These are phyloP conservation scores for Lipomyces sp. DNA, from an alignment of 805 yeast species.

Conservation along the genomic window DNA sequence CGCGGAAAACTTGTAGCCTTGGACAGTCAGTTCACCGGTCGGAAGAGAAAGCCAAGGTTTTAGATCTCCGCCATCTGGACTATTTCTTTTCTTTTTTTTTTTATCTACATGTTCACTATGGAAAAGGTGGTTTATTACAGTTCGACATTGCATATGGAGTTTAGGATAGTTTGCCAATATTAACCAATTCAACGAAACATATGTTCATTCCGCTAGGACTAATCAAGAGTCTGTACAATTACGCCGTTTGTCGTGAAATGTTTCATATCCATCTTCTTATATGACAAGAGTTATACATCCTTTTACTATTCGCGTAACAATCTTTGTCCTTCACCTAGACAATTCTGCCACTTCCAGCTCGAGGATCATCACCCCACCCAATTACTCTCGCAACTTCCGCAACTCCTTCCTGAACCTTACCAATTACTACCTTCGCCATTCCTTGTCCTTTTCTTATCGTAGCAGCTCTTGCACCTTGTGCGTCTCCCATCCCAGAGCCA, in stretches of 20 bases:
- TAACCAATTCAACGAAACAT: not conserved
- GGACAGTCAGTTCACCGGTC: conserved; percentile 90
- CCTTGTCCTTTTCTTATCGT: conserved; percentile 29
- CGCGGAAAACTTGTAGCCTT: conserved; percentile 86
- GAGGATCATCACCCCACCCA: conserved; percentile 34
- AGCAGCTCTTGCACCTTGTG: conserved; percentile 11
- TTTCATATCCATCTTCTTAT: not conserved
- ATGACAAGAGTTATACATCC: not conserved
- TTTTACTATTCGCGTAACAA: not conserved
- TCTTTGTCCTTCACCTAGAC: conserved; percentile 14
- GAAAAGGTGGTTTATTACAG: not conserved
- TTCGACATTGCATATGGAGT: conserved; percentile 3
- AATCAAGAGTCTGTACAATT: not conserved
- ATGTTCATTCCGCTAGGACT: not conserved
- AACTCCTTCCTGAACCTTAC: conserved; percentile 35
- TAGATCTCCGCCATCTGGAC: conserved; percentile 40
- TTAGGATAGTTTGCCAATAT: conserved; percentile 2
- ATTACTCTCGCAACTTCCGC: conserved; percentile 34
- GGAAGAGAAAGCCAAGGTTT: conserved; percentile 73
- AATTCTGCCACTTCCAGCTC: conserved; percentile 26
- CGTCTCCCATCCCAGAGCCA: conserved; percentile 5
- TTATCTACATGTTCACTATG: not conserved
- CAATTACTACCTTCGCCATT: conserved; percentile 34
- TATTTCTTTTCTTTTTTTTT: not conserved
- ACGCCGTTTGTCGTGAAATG: not conserved